Evolutionary conservation across 78 protist genomes (phyloP).

Genomic region (Dictyostelium brefeldianum): DNA sequence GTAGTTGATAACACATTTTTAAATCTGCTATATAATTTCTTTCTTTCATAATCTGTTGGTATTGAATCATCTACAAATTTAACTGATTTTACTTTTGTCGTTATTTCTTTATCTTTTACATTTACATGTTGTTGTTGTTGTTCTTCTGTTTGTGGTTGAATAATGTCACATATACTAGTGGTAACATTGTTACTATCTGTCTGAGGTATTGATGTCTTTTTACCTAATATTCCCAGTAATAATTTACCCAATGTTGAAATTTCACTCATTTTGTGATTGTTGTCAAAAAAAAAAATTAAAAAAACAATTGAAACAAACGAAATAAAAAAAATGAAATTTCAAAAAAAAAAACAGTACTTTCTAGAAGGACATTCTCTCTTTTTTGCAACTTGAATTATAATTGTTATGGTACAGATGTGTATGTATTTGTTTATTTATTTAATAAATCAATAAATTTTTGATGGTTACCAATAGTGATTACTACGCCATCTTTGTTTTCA

Average conservation of each 20-base stretch:
- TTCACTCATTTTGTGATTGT: not conserved
- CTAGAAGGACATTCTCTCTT: too few relatives aligned
- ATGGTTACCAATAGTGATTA: conserved; percentile 49
- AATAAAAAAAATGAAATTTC: not conserved
- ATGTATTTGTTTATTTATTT: not conserved
- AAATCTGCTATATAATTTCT: not conserved
- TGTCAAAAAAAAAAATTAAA: not conserved
- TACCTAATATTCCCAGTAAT: not conserved
- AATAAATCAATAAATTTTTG: conserved; percentile 52
- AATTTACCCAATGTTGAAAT: not conserved
- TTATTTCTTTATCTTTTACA: not conserved
- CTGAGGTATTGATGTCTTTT: not conserved
- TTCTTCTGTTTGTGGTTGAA: not conserved
- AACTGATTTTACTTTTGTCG: not conserved
- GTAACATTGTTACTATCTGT: not conserved
- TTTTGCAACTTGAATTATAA: too few relatives aligned
- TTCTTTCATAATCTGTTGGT: conserved; percentile 9
- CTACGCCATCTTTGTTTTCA: conserved; percentile 67
- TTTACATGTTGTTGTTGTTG: not conserved
- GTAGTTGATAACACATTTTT: not conserved
- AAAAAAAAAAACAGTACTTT: too few relatives aligned
- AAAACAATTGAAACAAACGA: not conserved
- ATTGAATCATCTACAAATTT: conserved; percentile 14
- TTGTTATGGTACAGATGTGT: too few relatives aligned
- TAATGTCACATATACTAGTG: not conserved